These are phyloP conservation scores for Coelastrella sp. DNA, from an alignment of 139 green algal genomes.

Conservation along the genomic window DNA sequence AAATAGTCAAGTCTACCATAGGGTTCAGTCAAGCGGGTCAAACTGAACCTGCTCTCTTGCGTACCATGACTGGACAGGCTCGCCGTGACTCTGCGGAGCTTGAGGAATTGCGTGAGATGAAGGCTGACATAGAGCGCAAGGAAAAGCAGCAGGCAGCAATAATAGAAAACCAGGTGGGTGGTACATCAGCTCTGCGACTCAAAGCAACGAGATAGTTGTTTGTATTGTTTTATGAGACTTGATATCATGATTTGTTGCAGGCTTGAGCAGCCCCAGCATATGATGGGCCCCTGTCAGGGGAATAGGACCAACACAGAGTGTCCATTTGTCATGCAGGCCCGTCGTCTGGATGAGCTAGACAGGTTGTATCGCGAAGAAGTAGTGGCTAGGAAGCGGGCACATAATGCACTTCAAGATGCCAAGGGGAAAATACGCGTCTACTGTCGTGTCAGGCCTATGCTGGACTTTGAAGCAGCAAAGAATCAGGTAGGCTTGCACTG, in stretches of 20 bases:
- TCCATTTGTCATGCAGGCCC: conserved; percentile 66
- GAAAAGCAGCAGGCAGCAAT: conserved; percentile 90
- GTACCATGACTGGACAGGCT: conserved; percentile 40
- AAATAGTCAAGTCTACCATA: no score
- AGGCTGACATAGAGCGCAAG: conserved; percentile 91
- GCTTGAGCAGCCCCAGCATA: no score
- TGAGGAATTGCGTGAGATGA: conserved; percentile 93
- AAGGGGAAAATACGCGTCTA: conserved; percentile 98
- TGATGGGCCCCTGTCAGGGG: no score
- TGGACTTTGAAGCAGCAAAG: conserved; percentile 80
- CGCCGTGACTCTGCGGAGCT: conserved; percentile 82
- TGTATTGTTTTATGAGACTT: no score
- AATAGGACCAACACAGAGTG: no score
- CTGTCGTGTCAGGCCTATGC: conserved; percentile 89
- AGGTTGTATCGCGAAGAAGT: conserved; percentile 92
- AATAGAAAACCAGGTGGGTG: conserved; percentile 79
- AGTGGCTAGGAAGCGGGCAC: conserved; percentile 81
- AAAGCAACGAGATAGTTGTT: no score
- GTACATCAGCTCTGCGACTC: background rate
- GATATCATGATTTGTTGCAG: background rate
- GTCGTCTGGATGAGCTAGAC: conserved; percentile 95
- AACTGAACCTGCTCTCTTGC: background rate
- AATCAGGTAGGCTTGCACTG: no score
- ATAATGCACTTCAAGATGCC: conserved; percentile 95
- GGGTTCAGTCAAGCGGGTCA: no score